Base-by-base conservation (phyloP, 768 basidiomycete genomes). In the Termitomyces sp. region DNA sequence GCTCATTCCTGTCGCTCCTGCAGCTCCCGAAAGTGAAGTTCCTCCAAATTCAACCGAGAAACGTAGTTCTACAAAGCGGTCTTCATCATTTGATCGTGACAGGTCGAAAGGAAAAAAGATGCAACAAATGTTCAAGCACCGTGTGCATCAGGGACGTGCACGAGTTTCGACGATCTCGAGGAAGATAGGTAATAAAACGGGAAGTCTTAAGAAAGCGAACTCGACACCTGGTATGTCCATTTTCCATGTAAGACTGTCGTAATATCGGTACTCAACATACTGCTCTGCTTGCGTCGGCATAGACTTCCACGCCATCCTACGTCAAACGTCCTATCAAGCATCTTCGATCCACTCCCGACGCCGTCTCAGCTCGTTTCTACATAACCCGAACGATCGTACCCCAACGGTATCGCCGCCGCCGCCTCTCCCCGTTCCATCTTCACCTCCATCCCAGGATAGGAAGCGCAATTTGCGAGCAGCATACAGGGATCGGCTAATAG, bases 261-360 rank as follows among this genome's bases (percentile, higher is more conserved):
- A 40, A 48, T n/a, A 15, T 21, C 11, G 23, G 33, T 26, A 38
- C 37, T 40, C 26, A 40, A 2, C 1, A n/a, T 28, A 3, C 21
- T 37, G 17, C 14, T 8, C 46, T 40, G 21, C 60, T 45, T 33
- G 31, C 31, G 31, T 33, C 9, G 56, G 54, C 33, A 26, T 50
- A 89, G 90, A 91, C 62, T 87, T 92, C 60, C 82, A 88, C 60
- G 80, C 80, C 2, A 78, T 83, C 12, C 73, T 90, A 10, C 78
- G 77, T 17, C 83, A 81, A 54, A 75, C 80, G 55, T 66, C 81
- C 56, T 74, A 91, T 74, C 76, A 91, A 80, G 78, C 92, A 66
- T 65, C 92, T 1, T 94, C 91, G 1, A 94, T 94, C 51, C 92
- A 94, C 67, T 90, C 91, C 1, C 83, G 92, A 38, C 75, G 83